Evolutionary conservation across 2,329 filamentous ascomycete species (phyloP).

Genomic region (Venturia effusa): DNA sequence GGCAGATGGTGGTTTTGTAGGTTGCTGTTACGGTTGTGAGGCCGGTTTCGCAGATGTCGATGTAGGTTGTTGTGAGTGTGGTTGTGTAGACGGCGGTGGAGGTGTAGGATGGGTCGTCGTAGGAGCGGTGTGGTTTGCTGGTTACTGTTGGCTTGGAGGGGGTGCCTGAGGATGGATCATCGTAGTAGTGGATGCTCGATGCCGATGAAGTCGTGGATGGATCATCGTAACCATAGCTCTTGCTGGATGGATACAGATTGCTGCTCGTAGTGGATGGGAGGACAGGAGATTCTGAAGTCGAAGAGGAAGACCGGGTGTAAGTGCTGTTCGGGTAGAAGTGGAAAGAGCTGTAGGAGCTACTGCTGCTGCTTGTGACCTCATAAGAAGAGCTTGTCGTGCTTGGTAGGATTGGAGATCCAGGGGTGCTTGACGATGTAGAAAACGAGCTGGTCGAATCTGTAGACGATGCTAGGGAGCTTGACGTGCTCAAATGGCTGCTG

Average conservation of each 20-base stretch:
- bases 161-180: not conserved
- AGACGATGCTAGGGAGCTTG: not conserved
- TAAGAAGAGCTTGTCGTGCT: constrained; percentile 1
- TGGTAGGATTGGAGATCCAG: not conserved
- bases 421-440: not conserved
- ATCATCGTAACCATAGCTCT: not conserved
- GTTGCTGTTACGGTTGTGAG: constrained; percentile 22
- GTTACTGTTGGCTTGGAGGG: not conserved
- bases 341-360: constrained; percentile 1
- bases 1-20: constrained; percentile 20
- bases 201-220: not conserved
- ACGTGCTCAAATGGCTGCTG: not conserved
- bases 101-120: not conserved
- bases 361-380: not conserved
- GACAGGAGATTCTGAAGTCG: not conserved
- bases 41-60: constrained; percentile 25
- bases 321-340: not conserved
- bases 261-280: not conserved
- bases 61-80: constrained; percentile 17
- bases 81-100: constrained; percentile 4
- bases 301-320: not conserved
- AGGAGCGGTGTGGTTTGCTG: not conserved
- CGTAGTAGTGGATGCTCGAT: not conserved
- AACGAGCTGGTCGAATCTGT: not conserved
- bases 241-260: not conserved